Evolutionary conservation across 2,329 filamentous ascomycete genomes (phyloP).

Genomic region (Hypoxylon sp.): DNA sequence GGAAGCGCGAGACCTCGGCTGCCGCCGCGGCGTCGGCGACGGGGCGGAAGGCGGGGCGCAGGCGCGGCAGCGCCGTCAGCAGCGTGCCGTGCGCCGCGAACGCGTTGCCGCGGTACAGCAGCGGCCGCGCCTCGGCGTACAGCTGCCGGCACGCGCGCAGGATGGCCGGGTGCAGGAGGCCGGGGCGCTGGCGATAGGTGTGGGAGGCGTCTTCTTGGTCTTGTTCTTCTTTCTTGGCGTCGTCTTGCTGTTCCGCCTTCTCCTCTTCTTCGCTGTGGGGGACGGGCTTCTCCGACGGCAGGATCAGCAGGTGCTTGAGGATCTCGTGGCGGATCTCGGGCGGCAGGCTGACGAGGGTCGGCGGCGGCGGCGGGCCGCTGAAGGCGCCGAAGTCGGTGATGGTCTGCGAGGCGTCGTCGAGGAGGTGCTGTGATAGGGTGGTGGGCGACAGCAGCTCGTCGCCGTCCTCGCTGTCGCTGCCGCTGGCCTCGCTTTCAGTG

Average conservation of each 20-base stretch:
- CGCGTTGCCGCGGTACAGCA: constrained; percentile 55
- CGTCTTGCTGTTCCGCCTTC: too few species aligned
- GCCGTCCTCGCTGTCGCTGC: not conserved
- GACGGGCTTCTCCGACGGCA: constrained; percentile 36
- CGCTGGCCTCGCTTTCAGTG: not conserved
- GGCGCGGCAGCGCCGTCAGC: constrained; percentile 53
- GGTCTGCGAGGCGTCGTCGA: not conserved
- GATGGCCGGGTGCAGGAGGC: constrained; percentile 49
- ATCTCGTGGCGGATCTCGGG: constrained; percentile 57
- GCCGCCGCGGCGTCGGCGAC: constrained; percentile 35
- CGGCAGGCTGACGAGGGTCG: constrained; percentile 52
- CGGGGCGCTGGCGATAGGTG: constrained; percentile 7
- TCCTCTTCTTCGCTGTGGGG: constrained; percentile 11
- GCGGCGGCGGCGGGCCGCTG: not conserved
- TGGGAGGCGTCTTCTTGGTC: too few species aligned
- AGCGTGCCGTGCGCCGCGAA: constrained; percentile 54
- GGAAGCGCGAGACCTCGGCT: constrained; percentile 50
- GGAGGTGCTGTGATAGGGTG: not conserved
- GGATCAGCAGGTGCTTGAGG: constrained; percentile 53
- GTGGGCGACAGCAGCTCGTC: too few species aligned
- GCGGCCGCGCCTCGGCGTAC: constrained; percentile 50
- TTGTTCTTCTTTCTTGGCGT: too few species aligned
- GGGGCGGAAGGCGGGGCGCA: constrained; percentile 47
- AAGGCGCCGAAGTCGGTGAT: not conserved
- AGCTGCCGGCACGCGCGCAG: constrained; percentile 52